Percentiles rank a stretch among this genome's conserved stretches.
Evolutionary conservation across 2,329 filamentous ascomycete species (phyloP).

Genomic region (Colletotrichum sojae): DNA sequence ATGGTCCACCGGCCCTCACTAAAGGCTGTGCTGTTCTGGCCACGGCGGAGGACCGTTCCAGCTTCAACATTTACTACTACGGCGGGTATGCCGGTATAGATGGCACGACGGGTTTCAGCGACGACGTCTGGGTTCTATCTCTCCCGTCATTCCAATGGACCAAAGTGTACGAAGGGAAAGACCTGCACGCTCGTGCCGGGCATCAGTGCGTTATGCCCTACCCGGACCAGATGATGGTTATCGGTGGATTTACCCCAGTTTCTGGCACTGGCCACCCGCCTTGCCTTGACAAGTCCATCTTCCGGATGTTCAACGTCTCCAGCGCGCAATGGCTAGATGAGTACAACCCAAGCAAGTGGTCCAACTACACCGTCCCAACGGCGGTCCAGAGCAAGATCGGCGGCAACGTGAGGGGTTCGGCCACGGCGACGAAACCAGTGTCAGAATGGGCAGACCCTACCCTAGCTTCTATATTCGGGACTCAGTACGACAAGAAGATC

Average conservation of each 20-base stretch:
- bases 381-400: constrained; percentile 77
- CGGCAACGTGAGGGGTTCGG: constrained; percentile 75
- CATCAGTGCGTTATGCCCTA: constrained; percentile 83
- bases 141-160: constrained; percentile 88
- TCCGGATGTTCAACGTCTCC: constrained; percentile 81
- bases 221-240: constrained; percentile 83
- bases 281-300: constrained; percentile 66
- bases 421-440: constrained; percentile 76
- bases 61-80: constrained; percentile 88
- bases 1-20: constrained; percentile 69
- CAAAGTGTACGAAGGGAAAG: constrained; percentile 58
- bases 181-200: constrained; percentile 73
- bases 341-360: constrained; percentile 76
- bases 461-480: constrained; percentile 68
- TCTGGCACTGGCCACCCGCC: constrained; percentile 42
- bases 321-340: constrained; percentile 77
- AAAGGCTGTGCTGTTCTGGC: constrained; percentile 82
- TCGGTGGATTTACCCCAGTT: constrained; percentile 74
- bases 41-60: constrained; percentile 78
- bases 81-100: constrained; percentile 77
- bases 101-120: constrained; percentile 56
- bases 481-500: constrained; percentile 71
- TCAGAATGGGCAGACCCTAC: constrained; percentile 66
- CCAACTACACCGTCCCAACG: constrained; percentile 78
- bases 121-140: constrained; percentile 86